Percentiles rank a stretch among this genome's conserved stretches.
Evolutionary conservation across 768 basidiomycete genomes (phyloP).

Genomic region (Favolaschia claudopus): DNA sequence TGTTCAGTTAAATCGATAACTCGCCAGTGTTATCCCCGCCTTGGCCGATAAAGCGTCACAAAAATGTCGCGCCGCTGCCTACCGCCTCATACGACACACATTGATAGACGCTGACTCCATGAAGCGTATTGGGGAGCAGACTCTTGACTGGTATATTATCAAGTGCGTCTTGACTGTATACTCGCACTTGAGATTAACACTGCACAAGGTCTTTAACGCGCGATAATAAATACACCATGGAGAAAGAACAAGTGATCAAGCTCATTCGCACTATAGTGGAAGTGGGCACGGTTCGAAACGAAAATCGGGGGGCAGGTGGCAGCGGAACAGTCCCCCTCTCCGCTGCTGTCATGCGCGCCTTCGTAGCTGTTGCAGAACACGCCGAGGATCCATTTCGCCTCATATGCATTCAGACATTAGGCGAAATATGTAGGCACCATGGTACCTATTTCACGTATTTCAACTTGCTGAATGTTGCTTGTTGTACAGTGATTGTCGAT

Average conservation of each 20-base stretch:
- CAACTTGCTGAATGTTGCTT: background rate
- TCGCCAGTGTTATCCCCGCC: constrained; percentile 78
- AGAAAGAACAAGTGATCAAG: constrained; percentile 93
- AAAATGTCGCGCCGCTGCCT: constrained; percentile 81
- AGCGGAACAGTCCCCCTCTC: constrained; percentile 67
- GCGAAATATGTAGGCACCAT: constrained; percentile 80
- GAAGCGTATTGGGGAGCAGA: constrained; percentile 63
- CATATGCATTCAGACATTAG: constrained; percentile 84
- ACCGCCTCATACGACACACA: constrained; percentile 82
- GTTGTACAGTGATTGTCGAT: constrained; percentile 79
- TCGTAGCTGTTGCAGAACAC: constrained; percentile 94
- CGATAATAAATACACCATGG: constrained; percentile 82
- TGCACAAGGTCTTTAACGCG: constrained; percentile 76
- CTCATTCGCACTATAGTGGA: constrained; percentile 85
- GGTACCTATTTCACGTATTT: background rate
- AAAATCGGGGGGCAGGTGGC: constrained; percentile 51
- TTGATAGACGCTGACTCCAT: constrained; percentile 80
- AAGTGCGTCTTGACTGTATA: constrained; percentile 60
- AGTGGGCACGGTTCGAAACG: constrained; percentile 67
- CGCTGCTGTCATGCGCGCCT: constrained; percentile 81
- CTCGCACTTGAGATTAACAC: constrained; percentile 17
- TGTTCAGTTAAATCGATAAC: constrained; percentile 12
- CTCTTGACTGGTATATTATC: constrained; percentile 90
- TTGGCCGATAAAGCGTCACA: constrained; percentile 79
- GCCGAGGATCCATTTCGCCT: constrained; percentile 87